phyloP scores from a whole-genome alignment of 495 filamentous ascomycete species.

The Podospora didyma region DNA sequence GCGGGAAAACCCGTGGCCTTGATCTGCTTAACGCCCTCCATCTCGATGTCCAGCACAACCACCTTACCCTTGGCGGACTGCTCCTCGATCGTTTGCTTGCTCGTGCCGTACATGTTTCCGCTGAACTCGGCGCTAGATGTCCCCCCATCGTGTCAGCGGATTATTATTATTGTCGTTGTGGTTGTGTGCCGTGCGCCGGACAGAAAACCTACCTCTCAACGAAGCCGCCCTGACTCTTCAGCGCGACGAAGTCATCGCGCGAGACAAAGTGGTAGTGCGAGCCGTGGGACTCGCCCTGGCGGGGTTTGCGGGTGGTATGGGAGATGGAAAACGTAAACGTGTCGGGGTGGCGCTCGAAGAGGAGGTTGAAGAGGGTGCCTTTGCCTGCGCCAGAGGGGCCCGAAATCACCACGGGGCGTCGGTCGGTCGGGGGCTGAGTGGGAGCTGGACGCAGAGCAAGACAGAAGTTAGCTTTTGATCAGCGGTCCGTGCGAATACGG shows the following conservation, averaged over 20 bases:
- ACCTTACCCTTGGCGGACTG: slow-evolving; percentile 63
- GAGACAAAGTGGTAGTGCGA: slow-evolving; percentile 78
- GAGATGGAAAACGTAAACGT: slow-evolving; percentile 81
- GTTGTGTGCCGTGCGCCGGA: background rate
- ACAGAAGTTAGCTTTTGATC: background rate
- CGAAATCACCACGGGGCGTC: slow-evolving; percentile 75
- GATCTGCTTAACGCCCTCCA: slow-evolving; percentile 98
- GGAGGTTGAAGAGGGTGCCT: slow-evolving; percentile 74
- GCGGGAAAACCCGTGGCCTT: slow-evolving; percentile 70
- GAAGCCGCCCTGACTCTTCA: slow-evolving; percentile 70
- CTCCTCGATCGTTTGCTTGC: slow-evolving; percentile 68
- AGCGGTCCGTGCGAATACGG: no score
- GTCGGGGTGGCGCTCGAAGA: slow-evolving; percentile 60
- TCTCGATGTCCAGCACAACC: slow-evolving; percentile 85
- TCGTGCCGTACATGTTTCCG: slow-evolving; percentile 87
- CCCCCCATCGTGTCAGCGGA: background rate
- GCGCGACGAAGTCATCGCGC: slow-evolving; percentile 62
- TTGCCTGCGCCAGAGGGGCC: slow-evolving; percentile 87
- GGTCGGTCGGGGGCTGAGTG: slow-evolving; percentile 30
- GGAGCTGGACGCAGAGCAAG: background rate
- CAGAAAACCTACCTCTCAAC: slow-evolving; percentile 54
- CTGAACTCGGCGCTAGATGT: slow-evolving; percentile 66
- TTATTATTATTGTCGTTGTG: no score
- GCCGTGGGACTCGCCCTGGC: slow-evolving; percentile 70
- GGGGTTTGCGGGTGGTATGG: slow-evolving; percentile 78